Evolutionary conservation across 2,329 filamentous ascomycete genomes (phyloP), one percentile per base, ranked within the genome.

Genomic region (Trichoderma koningii): DNA sequence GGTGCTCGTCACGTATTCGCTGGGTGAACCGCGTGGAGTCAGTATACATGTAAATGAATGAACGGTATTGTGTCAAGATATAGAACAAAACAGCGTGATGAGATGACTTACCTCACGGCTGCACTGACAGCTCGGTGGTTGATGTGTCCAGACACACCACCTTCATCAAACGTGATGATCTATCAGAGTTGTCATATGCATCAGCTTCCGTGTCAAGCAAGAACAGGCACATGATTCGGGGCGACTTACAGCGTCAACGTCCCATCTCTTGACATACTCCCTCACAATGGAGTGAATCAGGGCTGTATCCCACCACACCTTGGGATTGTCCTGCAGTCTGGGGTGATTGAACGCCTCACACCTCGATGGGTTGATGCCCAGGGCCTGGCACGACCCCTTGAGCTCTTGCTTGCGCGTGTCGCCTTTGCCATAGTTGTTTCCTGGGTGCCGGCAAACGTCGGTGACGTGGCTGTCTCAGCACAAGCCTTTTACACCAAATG

Each of bases 141-240:
- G 57, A 79, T 72, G 61, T 79, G 77, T 6, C 76, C 75, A 1
- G 76, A 78, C 6, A 79, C 73, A 17, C 77, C 77, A 26, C 75
- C 75, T n/a, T 75, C 64, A 48, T 79, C 77, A 64, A 79, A 79
- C 0, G 77, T 79, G 56, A 79, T 72, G 59, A 79, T 78, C 75
- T 70, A 45, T 50, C 14, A 73, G 14, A 3, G 19, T 52, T n/a
- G 61, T 42, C 7, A 28, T 17, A n/a, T 56, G 17, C 23, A 52
- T 64, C 41, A 56, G 51, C 52, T 26, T 63, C 50, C 14, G 47
- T 30, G 21, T 23, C 21, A 23, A 14, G 14, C 21, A 44, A 15
- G 2, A 56, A 14, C 15, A 23, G 26, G 12, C 7, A 23, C 7
- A 45, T 50, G 7, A n/a, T 28, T 21, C 21, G 7, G 15, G 19